Evolutionary conservation across 257 asterid species (phyloP), one percentile per base, ranked within the genome.

Genomic region (Solanum sparsipilum): DNA sequence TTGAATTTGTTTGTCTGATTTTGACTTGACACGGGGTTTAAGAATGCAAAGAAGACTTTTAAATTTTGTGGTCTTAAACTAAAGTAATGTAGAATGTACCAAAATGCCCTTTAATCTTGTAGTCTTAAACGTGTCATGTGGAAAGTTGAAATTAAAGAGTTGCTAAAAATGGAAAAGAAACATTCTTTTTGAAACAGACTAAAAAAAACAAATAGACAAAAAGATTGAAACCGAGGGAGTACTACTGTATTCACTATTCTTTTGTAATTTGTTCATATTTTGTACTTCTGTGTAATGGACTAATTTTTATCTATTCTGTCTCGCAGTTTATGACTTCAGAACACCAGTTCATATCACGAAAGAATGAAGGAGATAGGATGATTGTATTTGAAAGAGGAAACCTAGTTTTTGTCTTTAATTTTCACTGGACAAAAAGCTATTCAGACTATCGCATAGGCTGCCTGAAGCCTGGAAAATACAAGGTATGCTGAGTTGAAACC

Each of bases 271-370:
- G 11, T 68, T 86, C 41, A 31, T 34, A 21, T 71, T 35, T 71
- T 41, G 12, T 41, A 5, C 29, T 8, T 15, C 46, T n/a, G 31
- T 86, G 35, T 86, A 36, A 86, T 56, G 9, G n/a, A n/a, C n/a
- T n/a, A n/a, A n/a, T n/a, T n/a, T 32, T 71, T 25, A 68, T 36
- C 88, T 48, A 9, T 21, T 32, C 58, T 46, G 21, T 87, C 27
- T 56, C 89, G 91, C 94, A 95, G 99, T 97, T 97, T 93, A 97
- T 97, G 99, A 96, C 98, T 21, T 94, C 99, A 48, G 95, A 93
- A 90, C 98, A 96, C 91, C 99, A 92, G 89, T 95, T 90, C 90
- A 93, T 97, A 92, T 95, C 99, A 44, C 91, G 94, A 91, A 94
- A 96, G 90, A 90, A 96, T 87, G 99, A 97, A 90, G 95, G 94